Evolutionary conservation across 139 green algal genomes (phyloP), one percentile per base, ranked within the genome.

Genomic region (Pleodorina starrii): DNA sequence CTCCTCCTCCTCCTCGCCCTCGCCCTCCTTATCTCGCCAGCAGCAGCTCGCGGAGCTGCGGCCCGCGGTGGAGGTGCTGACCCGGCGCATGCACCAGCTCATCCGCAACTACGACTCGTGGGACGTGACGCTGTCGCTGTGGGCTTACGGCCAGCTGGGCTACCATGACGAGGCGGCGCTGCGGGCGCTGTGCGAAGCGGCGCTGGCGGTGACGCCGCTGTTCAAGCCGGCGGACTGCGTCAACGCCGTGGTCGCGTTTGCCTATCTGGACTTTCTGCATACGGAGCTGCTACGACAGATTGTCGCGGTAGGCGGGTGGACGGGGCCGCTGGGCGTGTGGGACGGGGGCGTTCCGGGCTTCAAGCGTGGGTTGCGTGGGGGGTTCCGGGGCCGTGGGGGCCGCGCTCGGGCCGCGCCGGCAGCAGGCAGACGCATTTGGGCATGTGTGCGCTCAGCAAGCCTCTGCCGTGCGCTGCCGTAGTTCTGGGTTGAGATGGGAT

Each of bases 221-320:
- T 72, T 93, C 44, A 91, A 86, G 44, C 87, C 90, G 0, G 87
- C 44, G 2, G 87, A 93, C 76, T 93, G 90, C 69, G 82, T 82
- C 32, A 89, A 90, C 54, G 69, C 87, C 0, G 78, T 91, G 50
- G n/a, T 89, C 0, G 87, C 90, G 2, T 93, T 93, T 71, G 87
- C 74, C 4, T 68, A 84, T 1, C 77, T 91, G 1, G 83, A 81
- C 21, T 90, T 87, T 69, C 74, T 87, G n/a, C 87, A 91, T 66
- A 84, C 63, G 16, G 87, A 90, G 68, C 80, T 93, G 23, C 87
- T 93, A 12, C 48, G 63, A 2, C 66, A 44, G 17, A 72, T 93
- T 17, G 66, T 88, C 5, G 12, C 46, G 82, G 82, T 88, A 42
- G 25, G 74, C 7, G 27, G 27, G 44, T 63, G 21, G 1, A 63